Conservation (phyloP, 2,329 filamentous ascomycete species). For the Ophiostoma ulmi region DNA sequence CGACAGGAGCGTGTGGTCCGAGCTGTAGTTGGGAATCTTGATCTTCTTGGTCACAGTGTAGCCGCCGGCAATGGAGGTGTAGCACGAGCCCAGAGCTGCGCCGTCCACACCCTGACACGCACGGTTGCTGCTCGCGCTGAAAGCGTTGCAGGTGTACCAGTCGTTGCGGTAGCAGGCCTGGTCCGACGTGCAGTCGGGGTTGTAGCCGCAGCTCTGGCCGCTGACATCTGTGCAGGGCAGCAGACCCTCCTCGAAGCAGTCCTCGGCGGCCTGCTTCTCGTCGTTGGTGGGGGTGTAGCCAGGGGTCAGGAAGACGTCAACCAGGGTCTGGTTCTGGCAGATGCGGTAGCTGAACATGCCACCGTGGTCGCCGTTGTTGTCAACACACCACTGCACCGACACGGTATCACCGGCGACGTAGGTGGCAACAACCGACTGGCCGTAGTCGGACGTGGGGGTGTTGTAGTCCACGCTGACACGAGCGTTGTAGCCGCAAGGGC, state of each 20-base stretch:
- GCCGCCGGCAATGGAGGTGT: constrained; percentile 5
- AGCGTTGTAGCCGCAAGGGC: constrained; percentile 2
- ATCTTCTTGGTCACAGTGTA: constrained; percentile 8
- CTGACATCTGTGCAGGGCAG: not conserved
- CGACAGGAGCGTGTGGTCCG: constrained; percentile 4
- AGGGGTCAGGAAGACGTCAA: not conserved
- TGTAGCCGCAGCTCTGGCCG: constrained; percentile 6
- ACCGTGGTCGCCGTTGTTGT: constrained; percentile 8
- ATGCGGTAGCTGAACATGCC: constrained; percentile 9
- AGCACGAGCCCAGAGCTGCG: not conserved
- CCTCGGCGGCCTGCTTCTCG: constrained; percentile 6
- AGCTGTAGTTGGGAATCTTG: constrained; percentile 2
- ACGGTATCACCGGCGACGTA: not conserved
- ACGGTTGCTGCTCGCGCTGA: not conserved
- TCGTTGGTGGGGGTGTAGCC: not conserved
- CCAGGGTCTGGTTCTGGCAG: constrained; percentile 7
- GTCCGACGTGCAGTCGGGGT: constrained; percentile 2
- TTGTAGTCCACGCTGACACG: constrained; percentile 5
- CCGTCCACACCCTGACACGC: not conserved
- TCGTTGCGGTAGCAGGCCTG: constrained; percentile 6
- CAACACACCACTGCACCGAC: constrained; percentile 7
- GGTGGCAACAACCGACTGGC: not conserved
- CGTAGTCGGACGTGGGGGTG: constrained; percentile 2
- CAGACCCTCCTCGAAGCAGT: constrained; percentile 6
- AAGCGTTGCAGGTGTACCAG: constrained; percentile 4